phyloP scores from a whole-genome alignment of 2,329 filamentous ascomycete genomes.

The Colletotrichum sp. region DNA sequence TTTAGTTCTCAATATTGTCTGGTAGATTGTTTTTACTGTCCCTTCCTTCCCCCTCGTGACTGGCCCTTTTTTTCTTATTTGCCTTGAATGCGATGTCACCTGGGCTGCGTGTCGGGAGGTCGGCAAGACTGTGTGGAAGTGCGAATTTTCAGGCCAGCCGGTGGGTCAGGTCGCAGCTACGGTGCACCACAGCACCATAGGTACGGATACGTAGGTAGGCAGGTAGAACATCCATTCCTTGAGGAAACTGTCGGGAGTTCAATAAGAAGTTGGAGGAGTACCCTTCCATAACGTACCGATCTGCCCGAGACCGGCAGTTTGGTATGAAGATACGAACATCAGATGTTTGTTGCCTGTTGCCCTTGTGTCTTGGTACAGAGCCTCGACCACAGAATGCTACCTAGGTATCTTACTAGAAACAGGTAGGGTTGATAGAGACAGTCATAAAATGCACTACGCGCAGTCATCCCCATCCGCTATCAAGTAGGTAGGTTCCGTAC shows the following conservation, averaged over 20 bases:
- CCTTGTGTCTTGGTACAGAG: neutral
- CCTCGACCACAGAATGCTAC: neutral
- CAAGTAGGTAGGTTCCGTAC: neutral
- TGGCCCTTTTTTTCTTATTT: neutral
- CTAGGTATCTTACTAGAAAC: neutral
- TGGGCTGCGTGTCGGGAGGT: neutral
- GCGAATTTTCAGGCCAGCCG: neutral
- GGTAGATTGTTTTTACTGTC: neutral
- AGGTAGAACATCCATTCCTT: neutral
- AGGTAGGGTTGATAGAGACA: neutral
- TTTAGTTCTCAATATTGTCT: neutral
- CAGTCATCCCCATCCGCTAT: neutral
- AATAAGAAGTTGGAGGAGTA: neutral
- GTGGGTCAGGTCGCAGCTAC: neutral
- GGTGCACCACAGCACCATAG: neutral
- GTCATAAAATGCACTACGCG: neutral
- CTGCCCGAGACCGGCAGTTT: neutral
- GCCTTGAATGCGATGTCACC: neutral
- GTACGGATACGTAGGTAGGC: neutral
- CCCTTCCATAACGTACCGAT: neutral
- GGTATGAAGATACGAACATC: neutral
- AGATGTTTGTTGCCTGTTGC: neutral
- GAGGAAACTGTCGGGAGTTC: neutral
- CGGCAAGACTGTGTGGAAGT: neutral
- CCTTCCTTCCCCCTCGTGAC: neutral